A percentile compares a stretch with the other conserved stretches of the same genome.
phyloP scores from a whole-genome alignment of 768 basidiomycete genomes.

The Hortiboletus flavorubellus region DNA sequence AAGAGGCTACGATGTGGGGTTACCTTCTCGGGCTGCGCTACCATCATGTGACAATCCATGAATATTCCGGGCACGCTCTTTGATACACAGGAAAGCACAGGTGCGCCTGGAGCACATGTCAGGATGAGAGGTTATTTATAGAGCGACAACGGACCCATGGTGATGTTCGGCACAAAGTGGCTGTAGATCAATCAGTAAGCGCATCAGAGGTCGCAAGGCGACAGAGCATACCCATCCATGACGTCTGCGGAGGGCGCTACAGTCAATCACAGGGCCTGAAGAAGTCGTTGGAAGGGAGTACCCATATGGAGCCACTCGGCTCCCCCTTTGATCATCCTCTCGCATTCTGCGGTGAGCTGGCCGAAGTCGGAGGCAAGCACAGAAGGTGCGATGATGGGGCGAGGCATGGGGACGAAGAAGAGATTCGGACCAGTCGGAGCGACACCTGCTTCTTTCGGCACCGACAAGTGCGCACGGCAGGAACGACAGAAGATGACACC shows the following conservation, averaged over 20 bases:
- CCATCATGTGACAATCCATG: slow-evolving; percentile 99
- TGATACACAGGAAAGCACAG: slow-evolving; percentile 78
- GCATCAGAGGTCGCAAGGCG: neutral
- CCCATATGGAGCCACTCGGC: slow-evolving; percentile 99
- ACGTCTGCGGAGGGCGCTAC: slow-evolving; percentile 60
- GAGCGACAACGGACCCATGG: slow-evolving; percentile 66
- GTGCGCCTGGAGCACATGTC: slow-evolving; percentile 57
- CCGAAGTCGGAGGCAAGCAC: slow-evolving; percentile 98
- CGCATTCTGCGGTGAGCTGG: slow-evolving; percentile 91
- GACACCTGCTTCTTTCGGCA: slow-evolving; percentile 25
- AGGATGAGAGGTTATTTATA: neutral
- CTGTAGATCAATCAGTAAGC: slow-evolving; percentile 38
- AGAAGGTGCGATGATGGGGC: slow-evolving; percentile 93
- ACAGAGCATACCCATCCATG: slow-evolving; percentile 82
- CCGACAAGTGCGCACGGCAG: too few species aligned
- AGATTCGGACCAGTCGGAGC: neutral
- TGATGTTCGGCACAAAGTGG: slow-evolving; percentile 98
- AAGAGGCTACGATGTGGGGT: neutral
- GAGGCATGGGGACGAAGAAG: slow-evolving; percentile 55
- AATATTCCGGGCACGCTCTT: slow-evolving; percentile 92
- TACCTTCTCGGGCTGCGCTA: slow-evolving; percentile 87
- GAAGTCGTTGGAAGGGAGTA: slow-evolving; percentile 24
- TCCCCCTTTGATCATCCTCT: slow-evolving; percentile 91
- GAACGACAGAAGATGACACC: neutral
- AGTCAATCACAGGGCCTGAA: slow-evolving; percentile 12